Evolutionary conservation across 169 alveolate species (phyloP).

Genomic region (Plasmodium knowlesi): DNA sequence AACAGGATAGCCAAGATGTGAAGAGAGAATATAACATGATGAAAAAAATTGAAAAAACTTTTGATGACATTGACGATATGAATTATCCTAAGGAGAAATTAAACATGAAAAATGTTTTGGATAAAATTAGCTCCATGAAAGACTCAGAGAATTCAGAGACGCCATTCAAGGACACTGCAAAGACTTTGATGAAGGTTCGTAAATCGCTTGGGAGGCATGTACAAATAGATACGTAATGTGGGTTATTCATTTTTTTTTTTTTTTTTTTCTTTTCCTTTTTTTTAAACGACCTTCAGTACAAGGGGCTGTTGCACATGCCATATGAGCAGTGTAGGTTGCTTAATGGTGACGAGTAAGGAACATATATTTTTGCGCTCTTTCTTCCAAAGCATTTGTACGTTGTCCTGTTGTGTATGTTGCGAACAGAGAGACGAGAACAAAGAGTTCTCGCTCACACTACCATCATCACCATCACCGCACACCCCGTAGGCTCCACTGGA

Average conservation of each 20-base stretch:
- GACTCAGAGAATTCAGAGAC: not conserved
- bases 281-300: conserved; percentile 22
- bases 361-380: not conserved
- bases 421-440: not conserved
- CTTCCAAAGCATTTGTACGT: not conserved
- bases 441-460: not conserved
- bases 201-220: not conserved
- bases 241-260: not conserved
- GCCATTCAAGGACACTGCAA: conserved; percentile 68
- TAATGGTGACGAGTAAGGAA: conserved; percentile 23
- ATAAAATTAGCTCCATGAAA: conserved; percentile 63
- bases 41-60: conserved; percentile 61
- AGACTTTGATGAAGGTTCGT: conserved; percentile 41
- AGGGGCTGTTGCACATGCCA: conserved; percentile 65
- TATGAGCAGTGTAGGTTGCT: conserved; percentile 17
- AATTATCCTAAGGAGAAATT: conserved; percentile 52
- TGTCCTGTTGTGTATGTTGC: not conserved
- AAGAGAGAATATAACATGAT: conserved; percentile 33
- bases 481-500: conserved; percentile 44
- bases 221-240: not conserved
- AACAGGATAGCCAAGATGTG: conserved; percentile 13
- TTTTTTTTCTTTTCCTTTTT: conserved; percentile 19
- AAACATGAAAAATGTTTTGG: conserved; percentile 23
- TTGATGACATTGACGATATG: conserved; percentile 41
- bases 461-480: too few species aligned